Base-by-base conservation (phyloP, 192 early-diverging fungal species). In the Lobosporangium transversale region DNA sequence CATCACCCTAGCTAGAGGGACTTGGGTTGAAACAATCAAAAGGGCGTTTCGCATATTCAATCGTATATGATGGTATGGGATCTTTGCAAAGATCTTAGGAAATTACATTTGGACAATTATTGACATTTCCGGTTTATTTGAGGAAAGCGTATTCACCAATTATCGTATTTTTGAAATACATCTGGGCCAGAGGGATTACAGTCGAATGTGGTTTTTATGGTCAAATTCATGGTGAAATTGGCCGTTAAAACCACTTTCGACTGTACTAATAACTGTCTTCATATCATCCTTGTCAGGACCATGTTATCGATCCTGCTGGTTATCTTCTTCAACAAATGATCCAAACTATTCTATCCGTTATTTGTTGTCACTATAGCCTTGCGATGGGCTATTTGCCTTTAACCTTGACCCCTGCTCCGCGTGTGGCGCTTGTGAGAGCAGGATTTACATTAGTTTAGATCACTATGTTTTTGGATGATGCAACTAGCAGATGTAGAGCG, bases 401-500 rank as follows among this genome's bases (percentile, higher is more conserved):
- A 18, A 67, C 81, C 6, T 30, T 82, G 15, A 58, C 89, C 42
- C 53, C 73, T 4, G 68, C 70, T 20, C 36, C 65, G 4, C 37
- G 75, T 21, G 73, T 87, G 2, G 62, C 85, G 6, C 62, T 90
- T 24, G 78, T 81, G 17, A 78, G 85, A 17, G 89, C 89, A 26
- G 89, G 85, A 12, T 87, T 90, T 42, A 81, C 87, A 9, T 70
- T 90, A 3, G 82, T 83, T 1, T 90, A 87, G 89, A 74, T 82
- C n/a, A 71, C 90, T 43, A 79, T 71, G 48, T 85, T 73, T 37
- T 84, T 80, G 24, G 89, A 89, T n/a, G 84, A 85, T 47, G 85
- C 76, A 14, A 85, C 87, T 11, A 49, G 24, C 11, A 54, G 62
- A 7, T 84, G 74, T 47, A 66, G 35, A 24, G 45, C 66, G 1